Base-by-base conservation (phyloP, 441 rosid species). In the Rhodomyrtus psidioides region DNA sequence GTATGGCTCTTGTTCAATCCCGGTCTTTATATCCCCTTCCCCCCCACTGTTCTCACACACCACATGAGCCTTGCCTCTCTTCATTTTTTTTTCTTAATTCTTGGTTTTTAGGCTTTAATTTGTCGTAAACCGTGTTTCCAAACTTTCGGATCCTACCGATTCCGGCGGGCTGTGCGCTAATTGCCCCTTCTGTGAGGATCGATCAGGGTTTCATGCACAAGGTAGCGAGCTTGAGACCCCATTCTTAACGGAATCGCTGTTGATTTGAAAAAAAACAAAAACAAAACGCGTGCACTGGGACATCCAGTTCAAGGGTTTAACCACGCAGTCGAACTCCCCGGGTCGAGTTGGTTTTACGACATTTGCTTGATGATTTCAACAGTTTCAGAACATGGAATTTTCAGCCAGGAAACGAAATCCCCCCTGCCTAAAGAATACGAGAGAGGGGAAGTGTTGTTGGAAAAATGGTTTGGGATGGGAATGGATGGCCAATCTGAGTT, bases 1-100 rank as follows among this genome's bases (percentile, higher is more conserved):
- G 96, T 90, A 94, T 95, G 99, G 99, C 89, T 94, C 91, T 91
- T 90, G 85, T 93, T 93, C 49, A 23, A 46, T 65, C 49, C 26
- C 79, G 26, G 79, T 34, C 79, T 19, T 65, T 65, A 65, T 34
- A 65, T 65, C 79, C 76, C 46, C 46, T 42, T n/a, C n/a, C 46
- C 46, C 75, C 30, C 75, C 26, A 24, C n/a, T 6, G 51, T 65
- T 65, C 49, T 65, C 49, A 9, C 49, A 0, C 26, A 5, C 79
- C 79, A 34, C 79, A 34, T 5, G 79, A 65, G 49, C 34, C 79
- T 2, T 2, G 49, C 79, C n/a, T 19, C 79, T 2, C n/a, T 65
- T 65, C 49, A 19, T 9, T 34, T 65, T 34, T 19, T 65, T 65
- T 19, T 19, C 79, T 34, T 65, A 65, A 65, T 5, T 34, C 39